Base-by-base conservation (phyloP, 2,329 filamentous ascomycete genomes). In the Penicillium oxalicum region DNA sequence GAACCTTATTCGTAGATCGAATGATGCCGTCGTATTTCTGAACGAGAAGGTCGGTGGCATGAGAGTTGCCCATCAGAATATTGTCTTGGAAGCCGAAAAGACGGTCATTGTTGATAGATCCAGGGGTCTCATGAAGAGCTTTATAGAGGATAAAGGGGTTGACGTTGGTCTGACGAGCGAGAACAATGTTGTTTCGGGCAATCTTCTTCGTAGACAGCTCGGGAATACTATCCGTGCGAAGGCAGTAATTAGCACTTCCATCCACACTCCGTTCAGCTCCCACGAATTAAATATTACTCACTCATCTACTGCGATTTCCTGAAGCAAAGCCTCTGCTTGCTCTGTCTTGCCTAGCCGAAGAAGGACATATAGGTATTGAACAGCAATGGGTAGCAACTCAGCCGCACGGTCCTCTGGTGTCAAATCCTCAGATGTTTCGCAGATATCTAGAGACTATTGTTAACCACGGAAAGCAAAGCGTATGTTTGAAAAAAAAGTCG, bases 331-430 rank as follows among this genome's bases (percentile, higher is more conserved):
- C 57, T 77, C 74, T 0, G 80, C 80, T 57, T 84, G 78, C 28
- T 79, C 74, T 5, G 66, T 63, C 59, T 78, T 80, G 9, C 78
- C 80, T 58, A 78, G 67, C 47, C 72, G 72, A 33, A 75, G 70
- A 28, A 83, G 64, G 3, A 84, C 77, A 60, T 82, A 84, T 39
- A 83, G 66, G 53, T 82, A 76, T 64, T 84, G 82, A 11, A 82
- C 75, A 2, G 72, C 68, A 53, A 85, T 84, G 0, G 81, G 80
- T 24, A 83, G 65, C 38, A 83, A 55, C 61, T 85, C 82, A 3
- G 76, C 75, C 44, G 70, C 67, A 64, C 80, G 82, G 49, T 84
- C 81, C 49, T 79, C 77, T 0, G 80, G 77, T 3, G 74, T 74
- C 44, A 84, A 68, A 39, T 84, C 80, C 39, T 81, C 77, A 11